A percentile compares a stretch with the other conserved stretches of the same genome.
Conservation (phyloP, 768 basidiomycete species). For the Tulasnella sp. region DNA sequence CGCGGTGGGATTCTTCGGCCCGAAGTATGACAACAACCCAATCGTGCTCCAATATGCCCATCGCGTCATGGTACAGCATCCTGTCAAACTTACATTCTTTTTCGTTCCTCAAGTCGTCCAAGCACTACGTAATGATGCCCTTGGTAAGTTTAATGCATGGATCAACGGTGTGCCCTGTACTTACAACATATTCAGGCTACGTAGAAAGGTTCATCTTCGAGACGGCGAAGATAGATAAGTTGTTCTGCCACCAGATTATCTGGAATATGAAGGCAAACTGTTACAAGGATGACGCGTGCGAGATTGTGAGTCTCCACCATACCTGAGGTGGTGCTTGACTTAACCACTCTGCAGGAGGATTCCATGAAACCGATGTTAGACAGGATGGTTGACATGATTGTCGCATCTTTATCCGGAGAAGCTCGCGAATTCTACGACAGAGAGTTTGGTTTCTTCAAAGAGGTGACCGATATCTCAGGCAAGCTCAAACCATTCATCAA, state of each 20-base stretch:
- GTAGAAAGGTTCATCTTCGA: conserved; percentile 95
- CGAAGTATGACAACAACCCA: conserved; percentile 79
- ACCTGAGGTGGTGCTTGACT: not conserved
- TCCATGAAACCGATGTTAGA: conserved; percentile 97
- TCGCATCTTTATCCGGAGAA: conserved; percentile 83
- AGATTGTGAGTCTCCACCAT: conserved; percentile 59
- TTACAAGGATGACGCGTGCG: conserved; percentile 86
- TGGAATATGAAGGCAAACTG: conserved; percentile 99
- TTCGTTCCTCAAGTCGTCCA: conserved; percentile 99
- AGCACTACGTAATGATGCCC: conserved; percentile 84
- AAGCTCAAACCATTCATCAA: conserved; percentile 97
- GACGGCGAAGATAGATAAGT: conserved; percentile 93
- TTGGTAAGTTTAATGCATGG: conserved; percentile 58
- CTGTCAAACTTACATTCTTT: conserved; percentile 95
- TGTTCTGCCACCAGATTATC: conserved; percentile 99
- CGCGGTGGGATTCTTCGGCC: conserved; percentile 84
- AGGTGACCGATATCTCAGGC: conserved; percentile 97
- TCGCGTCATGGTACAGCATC: conserved; percentile 91
- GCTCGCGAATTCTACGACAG: conserved; percentile 89
- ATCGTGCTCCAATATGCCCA: conserved; percentile 94
- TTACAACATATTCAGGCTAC: conserved; percentile 57
- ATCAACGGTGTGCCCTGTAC: not conserved
- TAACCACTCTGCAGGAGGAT: conserved; percentile 66
- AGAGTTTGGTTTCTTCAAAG: conserved; percentile 94
- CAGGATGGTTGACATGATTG: conserved; percentile 75